Conservation (phyloP, 805 yeast species). For the Tetrapisispora nanseiensis region DNA sequence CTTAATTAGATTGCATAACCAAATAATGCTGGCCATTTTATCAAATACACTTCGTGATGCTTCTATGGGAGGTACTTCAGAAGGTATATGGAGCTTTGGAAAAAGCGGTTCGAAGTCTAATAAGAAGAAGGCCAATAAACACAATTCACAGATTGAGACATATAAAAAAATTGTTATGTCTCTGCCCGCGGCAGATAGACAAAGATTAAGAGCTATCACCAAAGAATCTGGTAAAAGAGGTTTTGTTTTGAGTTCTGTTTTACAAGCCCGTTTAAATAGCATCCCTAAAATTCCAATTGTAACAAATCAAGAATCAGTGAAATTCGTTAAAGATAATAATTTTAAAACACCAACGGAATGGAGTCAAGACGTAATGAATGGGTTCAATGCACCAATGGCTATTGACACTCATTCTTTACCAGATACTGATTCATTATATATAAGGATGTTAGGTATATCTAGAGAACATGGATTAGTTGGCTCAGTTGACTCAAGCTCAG, state of each 20-base stretch:
- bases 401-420: slow-evolving; percentile 76
- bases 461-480: slow-evolving; percentile 87
- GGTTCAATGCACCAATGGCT: slow-evolving; percentile 71
- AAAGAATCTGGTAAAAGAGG: slow-evolving; percentile 75
- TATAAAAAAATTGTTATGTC: slow-evolving; percentile 82
- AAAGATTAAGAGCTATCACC: slow-evolving; percentile 73
- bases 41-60: slow-evolving; percentile 77
- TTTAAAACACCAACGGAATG: slow-evolving; percentile 51
- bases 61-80: slow-evolving; percentile 62
- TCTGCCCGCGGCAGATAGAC: slow-evolving; percentile 72
- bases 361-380: slow-evolving; percentile 87
- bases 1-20: slow-evolving; percentile 55
- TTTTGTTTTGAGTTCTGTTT: slow-evolving; percentile 56
- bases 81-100: slow-evolving; percentile 44
- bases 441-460: slow-evolving; percentile 69
- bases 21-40: slow-evolving; percentile 65
- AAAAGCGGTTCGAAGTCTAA: slow-evolving; percentile 38
- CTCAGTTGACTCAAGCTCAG: slow-evolving; percentile 60
- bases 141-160: slow-evolving; percentile 61
- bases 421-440: slow-evolving; percentile 56
- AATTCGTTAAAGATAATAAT: slow-evolving; percentile 25
- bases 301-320: slow-evolving; percentile 26
- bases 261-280: slow-evolving; percentile 51
- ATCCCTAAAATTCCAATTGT: slow-evolving; percentile 76
- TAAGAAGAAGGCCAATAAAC: slow-evolving; percentile 37